Conservation (phyloP, 1,284 basidiomycete species). For the Ceratobasidium papillatum region DNA sequence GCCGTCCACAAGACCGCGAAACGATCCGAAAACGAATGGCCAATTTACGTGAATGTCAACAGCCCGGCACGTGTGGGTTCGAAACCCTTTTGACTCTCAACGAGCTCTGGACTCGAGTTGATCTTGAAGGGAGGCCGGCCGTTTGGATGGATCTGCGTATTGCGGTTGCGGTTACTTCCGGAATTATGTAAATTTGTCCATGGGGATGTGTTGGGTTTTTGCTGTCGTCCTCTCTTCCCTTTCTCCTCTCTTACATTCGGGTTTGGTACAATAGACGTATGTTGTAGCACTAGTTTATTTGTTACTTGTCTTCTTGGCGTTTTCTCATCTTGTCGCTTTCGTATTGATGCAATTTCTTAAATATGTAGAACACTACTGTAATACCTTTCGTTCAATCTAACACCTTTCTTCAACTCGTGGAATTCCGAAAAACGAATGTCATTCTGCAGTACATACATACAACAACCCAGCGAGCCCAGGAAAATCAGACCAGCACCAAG, state of each 20-base stretch:
- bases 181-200: not conserved
- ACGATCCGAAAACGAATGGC: not conserved
- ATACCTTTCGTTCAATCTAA: not conserved
- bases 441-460: constrained; percentile 4
- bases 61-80: constrained; percentile 2
- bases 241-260: too few relatives aligned
- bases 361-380: not conserved
- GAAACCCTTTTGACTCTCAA: not conserved
- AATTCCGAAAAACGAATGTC: not conserved
- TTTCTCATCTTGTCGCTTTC: not conserved
- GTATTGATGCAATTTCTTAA: not conserved
- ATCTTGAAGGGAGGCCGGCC: constrained; percentile 6
- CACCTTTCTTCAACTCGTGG: not conserved
- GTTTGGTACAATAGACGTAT: not conserved
- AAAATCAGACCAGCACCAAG: not conserved
- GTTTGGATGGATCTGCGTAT: constrained; percentile 22
- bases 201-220: not conserved
- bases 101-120: not conserved
- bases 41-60: constrained; percentile 10
- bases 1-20: constrained; percentile 13
- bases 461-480: not conserved
- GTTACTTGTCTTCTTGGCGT: not conserved
- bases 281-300: not conserved
- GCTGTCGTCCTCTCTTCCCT: too few relatives aligned
- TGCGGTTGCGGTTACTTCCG: not conserved